Evolutionary conservation across 176 grass and related monocot genomes (phyloP), one percentile per base, ranked within the genome.

Genomic region (Avena insularis): DNA sequence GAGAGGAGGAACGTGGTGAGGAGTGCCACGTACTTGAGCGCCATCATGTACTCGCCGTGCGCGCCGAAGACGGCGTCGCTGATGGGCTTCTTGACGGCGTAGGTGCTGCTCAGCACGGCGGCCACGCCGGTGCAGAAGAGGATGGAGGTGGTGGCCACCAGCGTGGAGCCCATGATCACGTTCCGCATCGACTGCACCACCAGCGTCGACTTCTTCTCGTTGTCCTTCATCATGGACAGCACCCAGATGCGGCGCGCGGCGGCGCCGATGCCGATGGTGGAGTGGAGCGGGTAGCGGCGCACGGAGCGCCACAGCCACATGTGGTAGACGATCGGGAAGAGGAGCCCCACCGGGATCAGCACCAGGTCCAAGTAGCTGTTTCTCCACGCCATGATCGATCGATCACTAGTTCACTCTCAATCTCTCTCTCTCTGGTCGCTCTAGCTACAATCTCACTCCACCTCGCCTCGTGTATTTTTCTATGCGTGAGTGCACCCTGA

Each of bases 131-230:
- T 92, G 71, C 84, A 91, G 62, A 94, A 84, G 81, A 97, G 84
- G 81, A 97, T 63, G 12, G 95, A 87, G 35, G 92, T 97, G 29
- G 95, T 94, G 1, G 81, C 92, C 75, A 92, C 88, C 35, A 97
- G 84, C 49, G 92, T 97, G 2, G 92, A 97, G 0, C 84, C 95
- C 95, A 97, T 97, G 57, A 97, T 90, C 20, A 93, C 88, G 87
- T 97, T 97, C 86, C 95, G 69, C 33, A 97, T 16, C 77, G 95
- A 93, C 65, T 97, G 95, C 86, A 97, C 92, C 58, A 91, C 92
- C 21, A 91, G 74, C 50, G 94, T 75, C 73, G 83, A 84, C 77
- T 92, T 94, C 88, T 89, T 94, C 43, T 91, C 92, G 66, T 97
- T 94, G 58, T 97, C 89, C 96, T 95, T 93, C 35, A 92, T 93